Evolutionary conservation across 2,329 filamentous ascomycete genomes (phyloP), one percentile per base, ranked within the genome.

Genomic region (Epicoccum sorghinum): DNA sequence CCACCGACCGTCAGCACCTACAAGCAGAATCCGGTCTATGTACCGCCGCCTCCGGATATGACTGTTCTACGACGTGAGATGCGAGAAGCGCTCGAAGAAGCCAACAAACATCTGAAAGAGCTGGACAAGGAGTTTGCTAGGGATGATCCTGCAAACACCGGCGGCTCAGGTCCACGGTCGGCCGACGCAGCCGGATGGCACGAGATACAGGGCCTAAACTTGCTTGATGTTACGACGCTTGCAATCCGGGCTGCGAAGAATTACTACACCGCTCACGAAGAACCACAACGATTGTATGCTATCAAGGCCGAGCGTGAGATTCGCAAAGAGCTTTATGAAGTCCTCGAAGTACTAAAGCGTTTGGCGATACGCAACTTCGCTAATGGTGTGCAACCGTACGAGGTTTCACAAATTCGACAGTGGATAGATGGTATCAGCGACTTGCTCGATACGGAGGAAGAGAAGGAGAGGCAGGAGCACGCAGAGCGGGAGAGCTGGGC

Each of bases 1-100:
- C 93, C 95, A n/a, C 95, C 95, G 0, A 99, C 95, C 0, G 91
- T 93, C 36, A 97, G 93, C 81, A 99, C 95, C 3, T 99, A 98
- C 75, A 92, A 90, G 62, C 87, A 92, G 68, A 88, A 89, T 64
- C 88, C 91, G 56, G 90, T 92, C 66, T 87, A 88, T 52, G 83
- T 96, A 22, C 86, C 91, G 9, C 93, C 89, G 45, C 91, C 93
- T 35, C 95, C 95, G 7, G 89, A 95, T 55, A 86, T 93, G 60
- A 81, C 86, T 43, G 88, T 93, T 57, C 83, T 99, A 52, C 90
- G 93, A 55, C 79, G 82, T 23, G 86, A 89, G 64, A 75, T 93
- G 52, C 78, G 88, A 46, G 83, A 85, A 55, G 83, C 88, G 5
- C 79, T 99, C 18, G 80, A 83, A 36, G 87, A 89, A 60, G 90